phyloP scores from a whole-genome alignment of 768 basidiomycete genomes.

The Fomitopsis serialis region DNA sequence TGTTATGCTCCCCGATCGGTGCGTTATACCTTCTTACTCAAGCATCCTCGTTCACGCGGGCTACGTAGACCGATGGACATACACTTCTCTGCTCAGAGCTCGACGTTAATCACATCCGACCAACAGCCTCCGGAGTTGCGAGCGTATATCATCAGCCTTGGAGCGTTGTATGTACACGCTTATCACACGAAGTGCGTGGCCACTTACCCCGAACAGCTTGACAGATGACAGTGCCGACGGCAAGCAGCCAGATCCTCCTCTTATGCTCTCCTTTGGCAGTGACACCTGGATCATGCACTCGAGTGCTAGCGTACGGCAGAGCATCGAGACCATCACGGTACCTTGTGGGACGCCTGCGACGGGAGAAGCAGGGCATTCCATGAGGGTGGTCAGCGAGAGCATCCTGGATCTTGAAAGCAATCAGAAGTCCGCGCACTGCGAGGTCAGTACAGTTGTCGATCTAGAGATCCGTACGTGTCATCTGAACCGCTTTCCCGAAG shows the following conservation, averaged over 20 bases:
- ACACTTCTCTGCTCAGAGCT: conserved; percentile 39
- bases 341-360: not conserved
- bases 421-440: conserved; percentile 44
- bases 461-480: not conserved
- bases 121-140: conserved; percentile 38
- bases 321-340: conserved; percentile 18
- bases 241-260: conserved; percentile 43
- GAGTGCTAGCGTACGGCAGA: conserved; percentile 44
- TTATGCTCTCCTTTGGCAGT: conserved; percentile 32
- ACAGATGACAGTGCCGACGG: conserved; percentile 19
- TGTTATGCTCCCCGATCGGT: conserved; percentile 58
- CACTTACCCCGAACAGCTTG: conserved; percentile 26
- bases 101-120: conserved; percentile 18
- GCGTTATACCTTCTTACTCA: conserved; percentile 5
- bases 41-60: no score
- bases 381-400: conserved; percentile 38
- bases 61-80: conserved; percentile 53
- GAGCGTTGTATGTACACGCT: conserved; percentile 34
- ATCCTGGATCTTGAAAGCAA: conserved; percentile 48
- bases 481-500: conserved; percentile 1
- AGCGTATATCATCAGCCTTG: conserved; percentile 35
- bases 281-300: conserved; percentile 41
- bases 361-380: not conserved
- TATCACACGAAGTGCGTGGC: not conserved
- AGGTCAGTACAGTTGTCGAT: conserved; percentile 35